These are phyloP conservation scores for Euphorbia peplus DNA, from an alignment of 345 rosid species.

Conservation along the genomic window DNA sequence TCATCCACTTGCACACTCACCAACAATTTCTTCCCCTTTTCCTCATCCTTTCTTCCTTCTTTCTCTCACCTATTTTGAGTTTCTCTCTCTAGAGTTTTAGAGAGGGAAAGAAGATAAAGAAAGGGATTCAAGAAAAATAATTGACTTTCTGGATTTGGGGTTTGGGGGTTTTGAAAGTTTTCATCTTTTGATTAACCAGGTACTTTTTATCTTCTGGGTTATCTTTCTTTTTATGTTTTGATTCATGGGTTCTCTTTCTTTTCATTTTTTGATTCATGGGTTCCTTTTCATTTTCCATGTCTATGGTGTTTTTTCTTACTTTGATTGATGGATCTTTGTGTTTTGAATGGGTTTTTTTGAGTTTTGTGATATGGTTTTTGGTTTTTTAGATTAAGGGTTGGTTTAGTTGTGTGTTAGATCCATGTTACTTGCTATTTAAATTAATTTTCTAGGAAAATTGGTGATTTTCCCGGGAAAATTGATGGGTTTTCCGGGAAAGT, in stretches of 20 bases:
- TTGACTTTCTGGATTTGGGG: slow-evolving; percentile 1
- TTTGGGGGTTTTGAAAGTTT: not conserved
- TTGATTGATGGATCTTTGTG: slow-evolving; percentile 5
- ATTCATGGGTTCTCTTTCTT: not conserved
- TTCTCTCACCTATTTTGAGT: not conserved
- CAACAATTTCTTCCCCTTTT: not conserved
- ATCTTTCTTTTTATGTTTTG: not conserved
- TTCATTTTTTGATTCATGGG: too few relatives aligned
- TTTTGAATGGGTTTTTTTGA: not conserved
- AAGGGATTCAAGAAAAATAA: not conserved
- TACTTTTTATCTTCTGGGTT: too few relatives aligned
- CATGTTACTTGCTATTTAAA: not conserved
- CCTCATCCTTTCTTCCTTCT: not conserved
- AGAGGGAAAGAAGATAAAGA: not conserved
- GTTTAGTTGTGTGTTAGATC: slow-evolving; percentile 18
- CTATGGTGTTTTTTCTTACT: slow-evolving; percentile 4
- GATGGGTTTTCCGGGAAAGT: not conserved
- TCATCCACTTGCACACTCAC: not conserved
- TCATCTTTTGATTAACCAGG: not conserved
- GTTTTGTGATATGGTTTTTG: slow-evolving; percentile 14
- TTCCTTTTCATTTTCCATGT: too few relatives aligned
- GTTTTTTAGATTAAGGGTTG: not conserved
- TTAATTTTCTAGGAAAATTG: not conserved
- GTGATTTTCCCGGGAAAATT: not conserved
- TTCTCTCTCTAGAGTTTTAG: too few relatives aligned